Evolutionary conservation across 2,329 filamentous ascomycete species (phyloP).

Genomic region (Venturia oleaginea): DNA sequence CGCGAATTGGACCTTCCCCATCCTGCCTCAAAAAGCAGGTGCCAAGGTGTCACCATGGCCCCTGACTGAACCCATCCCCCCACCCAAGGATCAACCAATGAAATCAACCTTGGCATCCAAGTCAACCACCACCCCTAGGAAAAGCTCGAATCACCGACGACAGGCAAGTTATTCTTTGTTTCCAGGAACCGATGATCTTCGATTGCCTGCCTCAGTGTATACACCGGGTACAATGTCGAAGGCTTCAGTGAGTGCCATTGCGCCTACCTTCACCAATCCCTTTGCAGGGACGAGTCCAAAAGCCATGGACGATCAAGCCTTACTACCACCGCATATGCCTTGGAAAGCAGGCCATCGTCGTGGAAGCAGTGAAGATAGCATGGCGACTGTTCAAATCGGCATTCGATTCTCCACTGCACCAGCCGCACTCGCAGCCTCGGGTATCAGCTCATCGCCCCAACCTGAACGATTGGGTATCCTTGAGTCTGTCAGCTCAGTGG

Average conservation of each 20-base stretch:
- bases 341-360: constrained; percentile 41
- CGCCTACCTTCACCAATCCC: constrained; percentile 4
- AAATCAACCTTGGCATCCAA: not conserved
- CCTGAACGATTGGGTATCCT: not conserved
- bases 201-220: constrained; percentile 31
- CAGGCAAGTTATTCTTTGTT: constrained; percentile 28
- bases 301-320: constrained; percentile 29
- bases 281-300: constrained; percentile 15
- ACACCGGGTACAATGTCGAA: constrained; percentile 12
- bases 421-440: not conserved
- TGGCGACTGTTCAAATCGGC: constrained; percentile 63
- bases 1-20: not conserved
- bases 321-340: constrained; percentile 24
- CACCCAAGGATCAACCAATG: constrained; percentile 13
- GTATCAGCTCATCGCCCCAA: not conserved
- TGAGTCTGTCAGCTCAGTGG: not conserved
- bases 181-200: constrained; percentile 30
- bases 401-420: constrained; percentile 41
- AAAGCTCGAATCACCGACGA: not conserved
- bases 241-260: not conserved
- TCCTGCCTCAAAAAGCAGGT: not conserved
- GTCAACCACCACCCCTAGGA: not conserved
- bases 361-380: constrained; percentile 54
- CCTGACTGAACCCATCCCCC: constrained; percentile 21
- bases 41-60: not conserved